These are phyloP conservation scores for Epithele typhae DNA, from an alignment of 768 basidiomycete genomes.

Conservation along the genomic window DNA sequence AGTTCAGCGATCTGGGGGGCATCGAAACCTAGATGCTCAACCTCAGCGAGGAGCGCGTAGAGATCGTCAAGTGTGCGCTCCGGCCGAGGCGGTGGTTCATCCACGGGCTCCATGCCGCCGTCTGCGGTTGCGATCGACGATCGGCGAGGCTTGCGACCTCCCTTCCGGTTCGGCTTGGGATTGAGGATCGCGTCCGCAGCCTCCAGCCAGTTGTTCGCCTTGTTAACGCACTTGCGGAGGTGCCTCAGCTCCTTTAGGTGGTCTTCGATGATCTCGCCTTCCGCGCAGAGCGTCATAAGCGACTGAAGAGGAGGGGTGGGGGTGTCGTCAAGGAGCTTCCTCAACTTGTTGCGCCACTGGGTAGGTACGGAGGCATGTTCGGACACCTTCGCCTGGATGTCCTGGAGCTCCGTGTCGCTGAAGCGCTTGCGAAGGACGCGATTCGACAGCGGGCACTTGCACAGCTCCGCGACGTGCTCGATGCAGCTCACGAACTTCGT, in stretches of 20 bases:
- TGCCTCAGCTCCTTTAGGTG: constrained; percentile 64
- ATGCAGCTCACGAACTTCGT: constrained; percentile 78
- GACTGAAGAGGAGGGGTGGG: constrained; percentile 70
- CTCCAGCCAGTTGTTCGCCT: constrained; percentile 88
- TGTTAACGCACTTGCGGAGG: constrained; percentile 74
- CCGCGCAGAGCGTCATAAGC: constrained; percentile 77
- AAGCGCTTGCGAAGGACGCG: constrained; percentile 75
- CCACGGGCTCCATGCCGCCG: constrained; percentile 30
- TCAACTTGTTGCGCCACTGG: constrained; percentile 71
- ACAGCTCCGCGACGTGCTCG: constrained; percentile 77
- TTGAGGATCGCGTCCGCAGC: constrained; percentile 73
- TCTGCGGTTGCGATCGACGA: constrained; percentile 21
- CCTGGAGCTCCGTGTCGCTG: constrained; percentile 71
- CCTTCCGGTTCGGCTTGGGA: constrained; percentile 77
- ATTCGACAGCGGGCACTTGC: constrained; percentile 54
- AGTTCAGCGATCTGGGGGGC: constrained; percentile 66
- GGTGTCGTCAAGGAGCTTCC: constrained; percentile 61
- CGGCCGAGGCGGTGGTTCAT: constrained; percentile 51
- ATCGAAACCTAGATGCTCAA: constrained; percentile 80
- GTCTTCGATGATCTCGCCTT: constrained; percentile 84
- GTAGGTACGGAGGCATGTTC: constrained; percentile 71
- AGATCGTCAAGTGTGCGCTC: constrained; percentile 72
- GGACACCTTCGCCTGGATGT: constrained; percentile 59
- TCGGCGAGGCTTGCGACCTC: constrained; percentile 60
- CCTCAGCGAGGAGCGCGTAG: constrained; percentile 63